These are phyloP conservation scores for Neopestalotiopsis rosae DNA, from an alignment of 2,329 filamentous ascomycete species.

Conservation along the genomic window DNA sequence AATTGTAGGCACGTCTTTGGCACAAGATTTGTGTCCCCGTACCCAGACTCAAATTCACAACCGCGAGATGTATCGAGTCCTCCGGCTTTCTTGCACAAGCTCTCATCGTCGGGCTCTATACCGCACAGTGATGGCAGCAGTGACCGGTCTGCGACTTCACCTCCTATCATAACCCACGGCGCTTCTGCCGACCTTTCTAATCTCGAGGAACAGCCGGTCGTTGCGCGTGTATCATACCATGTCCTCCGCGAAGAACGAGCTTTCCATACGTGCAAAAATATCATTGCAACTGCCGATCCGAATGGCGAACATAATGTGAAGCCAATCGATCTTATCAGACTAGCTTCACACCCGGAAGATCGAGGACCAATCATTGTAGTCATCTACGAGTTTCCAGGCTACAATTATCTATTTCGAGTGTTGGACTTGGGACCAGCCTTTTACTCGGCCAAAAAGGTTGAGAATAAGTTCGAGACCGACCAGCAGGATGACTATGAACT, in stretches of 20 bases:
- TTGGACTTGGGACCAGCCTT: constrained; percentile 81
- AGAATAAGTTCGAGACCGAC: constrained; percentile 54
- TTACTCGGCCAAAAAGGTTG: constrained; percentile 61
- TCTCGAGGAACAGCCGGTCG: constrained; percentile 66
- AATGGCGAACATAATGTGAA: constrained; percentile 77
- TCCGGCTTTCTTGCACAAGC: constrained; percentile 43
- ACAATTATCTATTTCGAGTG: constrained; percentile 72
- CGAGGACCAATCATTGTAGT: constrained; percentile 75
- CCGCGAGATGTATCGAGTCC: constrained; percentile 50
- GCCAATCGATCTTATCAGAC: constrained; percentile 78
- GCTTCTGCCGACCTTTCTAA: constrained; percentile 56
- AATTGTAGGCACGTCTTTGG: constrained; percentile 67
- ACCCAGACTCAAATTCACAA: constrained; percentile 51
- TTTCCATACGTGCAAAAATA: constrained; percentile 79
- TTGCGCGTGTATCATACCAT: constrained; percentile 85
- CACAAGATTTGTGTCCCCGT: constrained; percentile 61
- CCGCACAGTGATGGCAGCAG: constrained; percentile 45
- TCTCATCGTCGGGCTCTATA: constrained; percentile 44
- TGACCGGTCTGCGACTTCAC: constrained; percentile 44
- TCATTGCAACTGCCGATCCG: constrained; percentile 75
- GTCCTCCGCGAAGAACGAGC: constrained; percentile 84
- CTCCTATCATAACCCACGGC: constrained; percentile 34
- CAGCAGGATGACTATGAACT: constrained; percentile 52
- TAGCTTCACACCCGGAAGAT: constrained; percentile 72
- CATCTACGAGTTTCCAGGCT: constrained; percentile 80